Evolutionary conservation across 108 stramenopile genomes (phyloP), one percentile per base, ranked within the genome.

Genomic region (Epithemia pelagica): DNA sequence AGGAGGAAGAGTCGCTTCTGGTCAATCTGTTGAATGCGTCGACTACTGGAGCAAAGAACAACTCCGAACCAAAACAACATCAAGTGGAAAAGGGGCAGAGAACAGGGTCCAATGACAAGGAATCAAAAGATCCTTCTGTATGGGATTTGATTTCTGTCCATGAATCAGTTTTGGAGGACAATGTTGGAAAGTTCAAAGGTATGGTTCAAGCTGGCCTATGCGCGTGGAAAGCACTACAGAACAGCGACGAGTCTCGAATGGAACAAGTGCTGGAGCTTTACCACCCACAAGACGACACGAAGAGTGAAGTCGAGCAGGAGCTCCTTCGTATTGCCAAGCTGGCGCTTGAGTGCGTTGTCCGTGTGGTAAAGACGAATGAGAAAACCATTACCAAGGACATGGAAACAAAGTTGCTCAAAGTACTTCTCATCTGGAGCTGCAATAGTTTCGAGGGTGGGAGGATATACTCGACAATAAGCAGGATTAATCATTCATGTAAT

Each of bases 391-490:
- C 32, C 2, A 54, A 72, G 53, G 67, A 23, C 32, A 68, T 56
- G 64, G 55, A 72, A 66, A 33, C 52, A 46, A 72, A 28, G 20
- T 32, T 61, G 59, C 68, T 28, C 52, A 77, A 76, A 28, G 63
- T 87, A 65, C 66, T 88, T 51, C 72, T 90, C 19, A 63, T 93
- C 56, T 90, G 84, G 72, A 76, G 80, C 0, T 90, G 88, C 80
- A 93, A 93, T 67, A 72, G 86, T 22, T 93, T 93, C 64, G 81
- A 93, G 63, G 88, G 88, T 29, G 91, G 91, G 2, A 65, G 82
- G 27, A 65, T 93, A 21, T 93, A 93, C 68, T 66, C 76, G 1
- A 30, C 54, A 58, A 54, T 80, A 10, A 84, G 82, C 59, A 66
- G 91, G 22, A 75, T 79, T 28, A 93, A 89, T 73, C 91, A 93